Base-by-base conservation (phyloP, 2,329 filamentous ascomycete genomes). In the Colletotrichum tamarilloi region DNA sequence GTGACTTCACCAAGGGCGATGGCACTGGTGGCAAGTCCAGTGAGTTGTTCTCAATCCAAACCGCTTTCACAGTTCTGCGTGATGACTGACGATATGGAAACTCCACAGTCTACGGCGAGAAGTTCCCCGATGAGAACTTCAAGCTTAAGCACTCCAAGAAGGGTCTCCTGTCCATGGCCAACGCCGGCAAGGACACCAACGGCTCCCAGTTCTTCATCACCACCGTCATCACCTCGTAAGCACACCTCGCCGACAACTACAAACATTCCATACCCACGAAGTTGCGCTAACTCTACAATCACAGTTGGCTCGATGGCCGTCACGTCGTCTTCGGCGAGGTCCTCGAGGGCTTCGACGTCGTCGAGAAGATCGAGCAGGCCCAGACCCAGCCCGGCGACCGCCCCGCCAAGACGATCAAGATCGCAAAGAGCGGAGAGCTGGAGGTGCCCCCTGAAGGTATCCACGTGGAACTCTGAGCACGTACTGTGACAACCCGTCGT, bases 191-290 rank as follows among this genome's bases (percentile, higher is more conserved):
- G 83, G 93, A 97, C 84, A 97, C 94, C 87, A 95, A 95, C 82
- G 94, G 94, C 81, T 95, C 92, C 72, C 94, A 97, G 83, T 97
- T 97, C 88, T 97, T 97, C 89, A 95, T 97, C 83, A 97, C 94
- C 80, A 96, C 94, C 77, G 92, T 92, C 80, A 82, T 94, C 80
- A 96, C 94, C 79, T 89, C 89, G 91, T 92, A 88, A 85, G 88
- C 80, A 14, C 35, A 63, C n/a, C 49, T 32, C 60, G 22, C 2
- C 53, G n/a, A 11, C 11, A 19, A 65, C 28, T 5, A 11, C 42
- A 59, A 35, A 5, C 12, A 53, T 16, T 1, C 14, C 38, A 60
- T 19, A 7, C 53, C 26, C 65, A n/a, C 75, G 64, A n/a, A 12
- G 8, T 3, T 0, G 14, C 30, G 56, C 72, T 76, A 46, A 77